Evolutionary conservation across 768 basidiomycete species (phyloP).

Genomic region (Amanita polypyramis): DNA sequence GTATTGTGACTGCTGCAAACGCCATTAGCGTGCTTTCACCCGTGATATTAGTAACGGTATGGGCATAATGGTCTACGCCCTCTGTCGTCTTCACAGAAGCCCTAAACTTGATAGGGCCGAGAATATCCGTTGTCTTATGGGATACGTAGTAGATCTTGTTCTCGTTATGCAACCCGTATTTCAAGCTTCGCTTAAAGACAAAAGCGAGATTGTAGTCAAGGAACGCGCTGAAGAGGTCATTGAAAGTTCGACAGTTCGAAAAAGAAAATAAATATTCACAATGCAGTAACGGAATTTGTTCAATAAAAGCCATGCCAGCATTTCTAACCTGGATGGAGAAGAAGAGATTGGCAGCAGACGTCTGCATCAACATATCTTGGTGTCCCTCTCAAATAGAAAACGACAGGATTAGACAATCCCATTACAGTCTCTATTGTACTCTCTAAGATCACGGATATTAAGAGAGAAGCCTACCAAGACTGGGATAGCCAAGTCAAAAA

Average conservation of each 20-base stretch:
- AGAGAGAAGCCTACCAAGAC: too few species aligned
- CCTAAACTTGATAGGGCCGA: not conserved
- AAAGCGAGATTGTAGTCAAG: not conserved
- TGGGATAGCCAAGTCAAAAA: too few species aligned
- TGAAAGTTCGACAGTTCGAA: not conserved
- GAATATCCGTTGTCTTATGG: constrained; percentile 1
- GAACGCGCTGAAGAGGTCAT: not conserved
- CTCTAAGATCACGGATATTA: too few species aligned
- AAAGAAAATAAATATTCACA: not conserved
- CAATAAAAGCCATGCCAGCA: too few species aligned
- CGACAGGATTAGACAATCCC: too few species aligned
- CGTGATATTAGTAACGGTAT: too few species aligned
- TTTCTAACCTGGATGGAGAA: too few species aligned
- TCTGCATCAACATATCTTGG: too few species aligned
- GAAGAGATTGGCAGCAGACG: too few species aligned
- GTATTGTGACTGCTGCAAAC: not conserved
- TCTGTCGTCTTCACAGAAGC: not conserved
- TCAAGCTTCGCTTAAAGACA: not conserved
- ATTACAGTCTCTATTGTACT: too few species aligned
- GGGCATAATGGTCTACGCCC: not conserved
- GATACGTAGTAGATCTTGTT: constrained; percentile 1
- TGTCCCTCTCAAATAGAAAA: too few species aligned
- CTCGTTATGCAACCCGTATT: not conserved
- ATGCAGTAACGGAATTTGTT: not conserved
- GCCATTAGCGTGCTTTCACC: too few species aligned